phyloP scores from a whole-genome alignment of 805 yeast species.

The Lipomyces yamadae region DNA sequence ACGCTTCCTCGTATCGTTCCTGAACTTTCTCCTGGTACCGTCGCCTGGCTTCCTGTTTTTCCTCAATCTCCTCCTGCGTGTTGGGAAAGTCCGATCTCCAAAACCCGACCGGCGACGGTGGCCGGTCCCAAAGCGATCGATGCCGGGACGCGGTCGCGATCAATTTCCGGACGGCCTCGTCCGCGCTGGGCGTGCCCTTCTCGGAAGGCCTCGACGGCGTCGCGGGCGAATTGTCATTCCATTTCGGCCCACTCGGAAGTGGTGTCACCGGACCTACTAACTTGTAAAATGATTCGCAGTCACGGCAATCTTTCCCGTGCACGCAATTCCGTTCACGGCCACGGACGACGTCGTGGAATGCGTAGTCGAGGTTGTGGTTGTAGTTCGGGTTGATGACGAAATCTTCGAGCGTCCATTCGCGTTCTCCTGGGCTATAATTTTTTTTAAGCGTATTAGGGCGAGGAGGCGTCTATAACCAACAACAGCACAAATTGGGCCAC shows the following conservation, averaged over 20 bases:
- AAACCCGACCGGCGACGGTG: conserved; percentile 62
- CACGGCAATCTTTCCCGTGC: conserved; percentile 47
- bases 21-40: conserved; percentile 50
- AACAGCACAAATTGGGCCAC: not conserved
- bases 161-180: conserved; percentile 8
- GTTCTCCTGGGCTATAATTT: conserved; percentile 30
- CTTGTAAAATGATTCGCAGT: conserved; percentile 46
- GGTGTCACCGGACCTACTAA: conserved; percentile 42
- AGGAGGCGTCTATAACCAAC: not conserved
- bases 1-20: conserved; percentile 53
- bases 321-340: conserved; percentile 46
- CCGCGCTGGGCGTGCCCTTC: not conserved
- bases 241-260: conserved; percentile 41
- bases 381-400: conserved; percentile 47
- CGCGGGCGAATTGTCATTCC: conserved; percentile 39
- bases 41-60: conserved; percentile 46
- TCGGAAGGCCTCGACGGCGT: conserved; percentile 6
- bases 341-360: conserved; percentile 47
- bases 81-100: conserved; percentile 63
- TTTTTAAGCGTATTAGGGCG: not conserved
- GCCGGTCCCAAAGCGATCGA: conserved; percentile 45
- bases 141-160: conserved; percentile 39
- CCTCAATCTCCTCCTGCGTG: conserved; percentile 56
- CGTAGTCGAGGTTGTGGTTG: conserved; percentile 43
- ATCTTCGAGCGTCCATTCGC: conserved; percentile 50